Evolutionary conservation across 108 stramenopile species (phyloP), one percentile per base, ranked within the genome.

Genomic region (Nitzschia sp.): DNA sequence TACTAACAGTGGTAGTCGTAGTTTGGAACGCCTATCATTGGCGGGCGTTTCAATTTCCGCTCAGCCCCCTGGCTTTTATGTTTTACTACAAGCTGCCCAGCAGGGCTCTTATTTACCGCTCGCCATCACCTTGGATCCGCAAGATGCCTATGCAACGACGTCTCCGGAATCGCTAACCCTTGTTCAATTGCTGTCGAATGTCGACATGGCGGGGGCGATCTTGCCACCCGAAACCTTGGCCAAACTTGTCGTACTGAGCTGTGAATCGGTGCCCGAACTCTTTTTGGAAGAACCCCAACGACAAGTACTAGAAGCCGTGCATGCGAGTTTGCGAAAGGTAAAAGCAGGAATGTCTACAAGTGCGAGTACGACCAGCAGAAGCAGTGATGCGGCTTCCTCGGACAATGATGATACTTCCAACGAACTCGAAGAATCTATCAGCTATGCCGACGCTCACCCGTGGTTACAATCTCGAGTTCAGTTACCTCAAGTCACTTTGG

Each of bases 121-220:
- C 33, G 69, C 63, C 30, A 47, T 83, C n/a, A 83, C 82, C 27
- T 32, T 35, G 9, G 63, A 53, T 35, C 41, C 67, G 16, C 38
- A 64, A 19, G 82, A 83, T 69, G 47, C 66, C 13, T 45, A 29
- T 29, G 53, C 62, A 6, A 85, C 85, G 21, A 76, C 85, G 9
- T 75, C 85, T 9, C 81, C 86, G n/a, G 85, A 87, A 64, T 80
- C 89, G 38, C 62, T 90, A 47, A 90, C 89, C 13, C 50, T 85
- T 25, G 58, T 85, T 1, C 89, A 90, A 71, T 60, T 90, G 27
- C 58, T 90, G 1, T 75, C 72, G 54, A 80, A 80, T 1, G 86
- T 90, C 2, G 89, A 90, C 69, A 90, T 90, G 89, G 89, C 89
- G 22, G 85, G 83, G 25, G 76, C 85, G 5, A 78, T 90, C 44